Base-by-base conservation (phyloP, 2,329 filamentous ascomycete species). In the Paracoccidioides brasiliensis region DNA sequence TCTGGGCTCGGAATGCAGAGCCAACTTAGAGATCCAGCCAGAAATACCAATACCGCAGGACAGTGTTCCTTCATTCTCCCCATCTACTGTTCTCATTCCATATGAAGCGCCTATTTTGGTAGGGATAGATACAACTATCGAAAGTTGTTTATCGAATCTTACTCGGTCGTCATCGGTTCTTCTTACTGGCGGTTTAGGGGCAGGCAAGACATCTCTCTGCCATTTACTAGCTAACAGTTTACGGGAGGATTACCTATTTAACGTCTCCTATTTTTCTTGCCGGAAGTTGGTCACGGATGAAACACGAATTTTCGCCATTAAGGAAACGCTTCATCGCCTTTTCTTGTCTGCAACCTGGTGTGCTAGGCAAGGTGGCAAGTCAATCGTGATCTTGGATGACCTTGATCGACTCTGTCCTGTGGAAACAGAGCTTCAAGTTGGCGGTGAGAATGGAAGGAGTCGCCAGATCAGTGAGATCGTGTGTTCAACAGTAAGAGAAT, bases 301-400 rank as follows among this genome's bases (percentile, higher is more conserved):
- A 68, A 94, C 85, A 42, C 81, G 91, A 56, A 82, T 96, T 12
- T 86, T 89, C 2, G 88, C 86, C 0, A 88, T 98, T 71, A 96
- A 95, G 66, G 91, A 97, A 65, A 93, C 83, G 0, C 72, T 98
- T 4, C 84, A 81, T 52, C 81, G 89, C 14, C 72, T 95, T 1
- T 97, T 98, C 67, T 89, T 93, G 76, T 80, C 82, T 22, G 93
- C 93, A 3, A 85, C 87, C 44, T 98, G 93, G 93, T 90, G 88
- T 41, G 88, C 91, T 40, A 80, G 91, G 57, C 78, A 93, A 0
- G 90, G 90, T 28, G 93, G 93, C 4, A 84, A 82, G 59, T 81
- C 90, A 0, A 69, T 97, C 2, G 87, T 98, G 22, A 82, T 98
- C 51, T 76, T 98, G 1, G 93, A 98, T 65, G 93, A 98, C 64